These are phyloP conservation scores for Candida tammaniensis DNA, from an alignment of 805 yeast genomes.

Conservation along the genomic window DNA sequence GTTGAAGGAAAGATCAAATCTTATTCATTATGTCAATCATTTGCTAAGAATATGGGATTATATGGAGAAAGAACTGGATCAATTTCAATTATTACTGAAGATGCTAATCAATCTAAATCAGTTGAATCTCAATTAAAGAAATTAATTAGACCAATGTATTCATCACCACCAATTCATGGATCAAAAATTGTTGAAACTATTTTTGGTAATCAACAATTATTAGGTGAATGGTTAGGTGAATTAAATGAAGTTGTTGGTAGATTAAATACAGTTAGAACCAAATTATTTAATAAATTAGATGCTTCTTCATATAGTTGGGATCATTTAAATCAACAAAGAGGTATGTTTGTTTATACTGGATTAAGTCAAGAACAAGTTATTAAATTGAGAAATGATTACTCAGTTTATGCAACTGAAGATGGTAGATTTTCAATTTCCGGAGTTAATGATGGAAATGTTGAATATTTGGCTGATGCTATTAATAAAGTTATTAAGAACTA, in stretches of 20 bases:
- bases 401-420: conserved; percentile 82
- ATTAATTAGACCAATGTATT: conserved; percentile 80
- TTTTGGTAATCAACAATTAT: conserved; percentile 53
- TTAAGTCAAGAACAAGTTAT: conserved; percentile 68
- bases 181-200: conserved; percentile 83
- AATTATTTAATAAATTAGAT: conserved; percentile 61
- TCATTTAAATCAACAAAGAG: conserved; percentile 83
- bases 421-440: conserved; percentile 94
- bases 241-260: conserved; percentile 77
- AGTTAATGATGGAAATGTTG: conserved; percentile 74
- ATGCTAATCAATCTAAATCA: conserved; percentile 47
- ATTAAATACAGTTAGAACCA: conserved; percentile 66
- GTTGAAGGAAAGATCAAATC: conserved; percentile 51
- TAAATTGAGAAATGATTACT: conserved; percentile 63
- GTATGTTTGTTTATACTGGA: conserved; percentile 96
- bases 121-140: conserved; percentile 80
- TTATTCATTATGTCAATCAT: conserved; percentile 50
- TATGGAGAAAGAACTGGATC: conserved; percentile 72
- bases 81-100: conserved; percentile 59
- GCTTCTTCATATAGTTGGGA: conserved; percentile 74
- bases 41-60: conserved; percentile 49
- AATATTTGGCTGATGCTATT: conserved; percentile 63
- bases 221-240: conserved; percentile 75
- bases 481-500: conserved; percentile 50
- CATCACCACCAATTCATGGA: conserved; percentile 95